Base-by-base conservation (phyloP, 352 stramenopile species). In the Globisporangium cystogenes region DNA sequence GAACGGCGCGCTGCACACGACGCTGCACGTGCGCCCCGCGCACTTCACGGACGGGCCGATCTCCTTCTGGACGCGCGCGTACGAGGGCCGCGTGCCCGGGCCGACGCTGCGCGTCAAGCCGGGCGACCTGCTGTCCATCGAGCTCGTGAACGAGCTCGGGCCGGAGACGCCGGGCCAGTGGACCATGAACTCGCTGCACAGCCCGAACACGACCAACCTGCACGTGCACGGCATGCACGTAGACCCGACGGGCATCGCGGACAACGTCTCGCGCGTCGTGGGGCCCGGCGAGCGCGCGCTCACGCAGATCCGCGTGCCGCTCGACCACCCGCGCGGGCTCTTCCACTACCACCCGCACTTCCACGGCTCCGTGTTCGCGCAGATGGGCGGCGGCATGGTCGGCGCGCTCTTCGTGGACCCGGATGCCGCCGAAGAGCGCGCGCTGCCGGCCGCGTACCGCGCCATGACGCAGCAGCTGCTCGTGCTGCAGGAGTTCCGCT, bases 291-390 rank as follows among this genome's bases (percentile, higher is more conserved):
- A 87, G 51, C 65, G 59, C 7, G 57, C 76, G 18, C 36, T 79
- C 21, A 86, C 70, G 7, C 60, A 70, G 29, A 66, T 89, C 45
- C 57, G 86, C 14, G 54, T 95, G 21, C 80, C 77, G 2, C 43
- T 51, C 18, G 72, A 82, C 46, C 84, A 95, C 44, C 82, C 80
- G 16, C 69, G 74, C 35, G 84, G 84, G 4, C 55, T 87, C 11
- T 95, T 88, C 57, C 81, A 89, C 62, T 95, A 95, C 66, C 84
- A 95, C 54, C 82, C 84, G 47, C 84, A 95, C 67, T 87, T 82
- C 55, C 81, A 90, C 55, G 81, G 77, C 14, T 81, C 64, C 0
- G 85, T 90, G 20, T 81, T 83, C 48, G 37, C 86, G 52, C 85
- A 96, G 54, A 78, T 91, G 55, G 72, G 70, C 3, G 84, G 84